These are phyloP conservation scores for Wolfiporia cocos DNA, from an alignment of 1,284 basidiomycete species.

Conservation along the genomic window DNA sequence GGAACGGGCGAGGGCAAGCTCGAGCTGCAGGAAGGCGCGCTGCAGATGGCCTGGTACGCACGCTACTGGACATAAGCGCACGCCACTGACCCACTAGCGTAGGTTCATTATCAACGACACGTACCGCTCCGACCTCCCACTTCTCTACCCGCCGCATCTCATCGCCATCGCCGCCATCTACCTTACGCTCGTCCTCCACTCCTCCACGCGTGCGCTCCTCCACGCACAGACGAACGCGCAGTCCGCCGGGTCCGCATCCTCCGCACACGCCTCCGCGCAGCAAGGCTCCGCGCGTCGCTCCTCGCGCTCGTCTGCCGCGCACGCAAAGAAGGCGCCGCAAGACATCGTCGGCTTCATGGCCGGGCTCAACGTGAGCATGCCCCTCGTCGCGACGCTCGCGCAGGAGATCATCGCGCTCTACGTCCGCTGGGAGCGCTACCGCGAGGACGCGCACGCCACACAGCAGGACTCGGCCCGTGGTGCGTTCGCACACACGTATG, in stretches of 20 bases:
- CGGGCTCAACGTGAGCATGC: conserved; percentile 78
- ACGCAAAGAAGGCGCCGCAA: conserved; percentile 38
- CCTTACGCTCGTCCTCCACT: conserved; percentile 71
- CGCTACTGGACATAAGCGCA: not conserved
- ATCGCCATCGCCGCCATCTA: conserved; percentile 91
- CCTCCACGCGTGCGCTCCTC: conserved; percentile 41
- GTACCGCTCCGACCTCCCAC: conserved; percentile 85
- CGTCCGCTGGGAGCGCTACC: conserved; percentile 79
- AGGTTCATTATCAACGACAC: conserved; percentile 98
- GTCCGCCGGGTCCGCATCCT: too few relatives aligned
- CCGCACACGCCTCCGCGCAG: conserved; percentile 9
- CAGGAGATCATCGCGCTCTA: conserved; percentile 92
- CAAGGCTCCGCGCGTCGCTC: conserved; percentile 39
- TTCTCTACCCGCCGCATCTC: conserved; percentile 91
- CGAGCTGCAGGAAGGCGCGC: conserved; percentile 57
- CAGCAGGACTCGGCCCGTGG: conserved; percentile 14
- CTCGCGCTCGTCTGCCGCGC: conserved; percentile 34
- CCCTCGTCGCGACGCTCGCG: conserved; percentile 78
- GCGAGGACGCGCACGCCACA: conserved; percentile 39
- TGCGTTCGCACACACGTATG: conserved; percentile 8
- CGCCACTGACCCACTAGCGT: not conserved
- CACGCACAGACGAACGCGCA: too few relatives aligned
- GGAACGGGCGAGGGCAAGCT: conserved; percentile 66
- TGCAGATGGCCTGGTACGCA: conserved; percentile 72
- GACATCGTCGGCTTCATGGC: conserved; percentile 83